Conservation (phyloP, 345 rosid genomes). For the Citrus sp. region DNA sequence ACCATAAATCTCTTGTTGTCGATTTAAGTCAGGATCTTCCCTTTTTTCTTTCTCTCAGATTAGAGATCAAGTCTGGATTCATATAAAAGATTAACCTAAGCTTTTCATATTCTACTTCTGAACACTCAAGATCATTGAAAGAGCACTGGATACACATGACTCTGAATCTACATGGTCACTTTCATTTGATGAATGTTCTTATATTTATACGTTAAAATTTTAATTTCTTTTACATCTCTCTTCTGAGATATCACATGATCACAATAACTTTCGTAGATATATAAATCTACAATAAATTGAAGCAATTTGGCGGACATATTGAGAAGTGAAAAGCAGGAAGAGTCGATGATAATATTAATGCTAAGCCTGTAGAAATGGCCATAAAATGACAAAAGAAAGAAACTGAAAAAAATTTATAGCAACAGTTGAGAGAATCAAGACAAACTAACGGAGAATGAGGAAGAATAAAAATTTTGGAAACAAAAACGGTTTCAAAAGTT, state of each 20-base stretch:
- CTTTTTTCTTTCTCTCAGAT: no score
- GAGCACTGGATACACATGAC: not conserved
- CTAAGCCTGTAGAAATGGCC: not conserved
- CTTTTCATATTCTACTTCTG: not conserved
- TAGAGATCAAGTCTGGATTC: no score
- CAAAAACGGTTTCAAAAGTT: not conserved
- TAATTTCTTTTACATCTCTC: not conserved
- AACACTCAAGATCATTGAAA: not conserved
- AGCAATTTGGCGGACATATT: not conserved
- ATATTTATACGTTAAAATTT: not conserved
- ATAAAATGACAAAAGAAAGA: not conserved
- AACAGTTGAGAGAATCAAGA: not conserved
- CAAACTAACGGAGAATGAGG: not conserved
- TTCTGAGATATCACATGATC: not conserved
- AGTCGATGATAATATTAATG: not conserved
- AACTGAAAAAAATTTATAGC: not conserved
- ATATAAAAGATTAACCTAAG: no score
- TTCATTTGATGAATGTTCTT: not conserved
- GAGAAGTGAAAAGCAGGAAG: not conserved
- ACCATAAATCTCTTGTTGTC: not conserved
- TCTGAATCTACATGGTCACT: not conserved
- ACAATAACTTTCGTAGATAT: not conserved
- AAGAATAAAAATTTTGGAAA: not conserved
- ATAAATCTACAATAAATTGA: not conserved
- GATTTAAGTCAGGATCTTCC: no score